Base-by-base conservation (phyloP, 1,139 yeast genomes). In the Hemisphaericaspora xylofermentans region DNA sequence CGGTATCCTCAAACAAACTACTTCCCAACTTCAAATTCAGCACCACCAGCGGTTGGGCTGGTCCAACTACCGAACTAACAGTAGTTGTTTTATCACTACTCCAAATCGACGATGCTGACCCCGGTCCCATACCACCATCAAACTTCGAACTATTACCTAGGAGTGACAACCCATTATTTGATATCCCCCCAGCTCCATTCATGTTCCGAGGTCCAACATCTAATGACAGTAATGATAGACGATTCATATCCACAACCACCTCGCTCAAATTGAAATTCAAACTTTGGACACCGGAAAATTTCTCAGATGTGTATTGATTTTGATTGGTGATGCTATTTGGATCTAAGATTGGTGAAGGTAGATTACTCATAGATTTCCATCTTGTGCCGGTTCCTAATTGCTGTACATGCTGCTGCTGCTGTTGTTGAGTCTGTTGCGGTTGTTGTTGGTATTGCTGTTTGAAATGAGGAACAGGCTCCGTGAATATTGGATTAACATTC, bases 1-100 rank as follows among this genome's bases (percentile, higher is more conserved):
- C 38, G 17, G 32, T 30, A 15, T 34, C 41, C 14, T 28, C 33
- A 29, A 35, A 24, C n/a, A 35, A 22, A 25, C 38, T 35, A 10
- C 15, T 28, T 24, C 38, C 38, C 25, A 35, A 21, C 13, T 31
- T 18, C 34, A 31, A 31, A 12, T 6, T 18, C 34, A 18, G 34
- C 9, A 31, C 31, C 24, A 21, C 24, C 24, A 21, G 24, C 8
- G 24, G 24, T 21, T 6, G 8, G 8, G 24, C n/a, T n/a, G n/a
- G n/a, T n/a, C n/a, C n/a, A n/a, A n/a, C n/a, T n/a, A n/a, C n/a
- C n/a, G 8, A 21, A 21, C 29, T 13, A 4, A 16, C 15, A 16
- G 29, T 13, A 26, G 16, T 12, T 25, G 9, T 4, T 18, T 19
- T 4, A 6, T 28, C n/a, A 18, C 19, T 25, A 19, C 22, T 31